Evolutionary conservation across 1,284 basidiomycete genomes (phyloP).

Genomic region (Entoloma clypeatum): DNA sequence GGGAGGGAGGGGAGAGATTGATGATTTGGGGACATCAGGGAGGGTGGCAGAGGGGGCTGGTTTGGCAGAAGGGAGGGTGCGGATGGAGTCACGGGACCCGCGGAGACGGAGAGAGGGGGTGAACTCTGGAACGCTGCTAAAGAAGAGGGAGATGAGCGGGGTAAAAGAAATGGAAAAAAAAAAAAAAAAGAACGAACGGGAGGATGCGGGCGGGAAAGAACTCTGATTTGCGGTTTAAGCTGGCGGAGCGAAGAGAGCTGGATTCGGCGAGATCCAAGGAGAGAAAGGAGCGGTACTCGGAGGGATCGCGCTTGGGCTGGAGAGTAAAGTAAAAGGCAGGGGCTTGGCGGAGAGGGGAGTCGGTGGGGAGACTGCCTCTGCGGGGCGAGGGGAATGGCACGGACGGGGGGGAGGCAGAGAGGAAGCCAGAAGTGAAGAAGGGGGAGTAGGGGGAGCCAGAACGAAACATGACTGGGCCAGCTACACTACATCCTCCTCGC

Average conservation of each 20-base stretch:
- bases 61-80: slow-evolving; percentile 55
- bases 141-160: slow-evolving; percentile 3
- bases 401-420: slow-evolving; percentile 33
- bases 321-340: slow-evolving; percentile 52
- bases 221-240: slow-evolving; percentile 38
- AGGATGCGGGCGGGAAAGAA: slow-evolving; percentile 22
- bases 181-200: slow-evolving; percentile 20
- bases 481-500: background rate
- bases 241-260: slow-evolving; percentile 41
- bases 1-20: slow-evolving; percentile 17
- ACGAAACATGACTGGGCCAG: slow-evolving; percentile 27
- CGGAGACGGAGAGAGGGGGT: slow-evolving; percentile 25
- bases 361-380: slow-evolving; percentile 43
- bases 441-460: slow-evolving; percentile 47
- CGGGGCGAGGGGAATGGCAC: slow-evolving; percentile 29
- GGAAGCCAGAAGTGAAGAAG: slow-evolving; percentile 59
- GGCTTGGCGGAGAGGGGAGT: slow-evolving; percentile 27
- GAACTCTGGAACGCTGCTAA: slow-evolving; percentile 25
- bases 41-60: slow-evolving; percentile 53
- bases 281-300: slow-evolving; percentile 50
- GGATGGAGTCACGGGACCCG: slow-evolving; percentile 43
- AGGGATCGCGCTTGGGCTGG: slow-evolving; percentile 37
- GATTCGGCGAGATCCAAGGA: slow-evolving; percentile 60
- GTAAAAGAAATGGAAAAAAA: slow-evolving; percentile 5
- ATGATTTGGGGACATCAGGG: slow-evolving; percentile 38